Evolutionary conservation across 768 basidiomycete species (phyloP).

Genomic region (Pholiota molesta): DNA sequence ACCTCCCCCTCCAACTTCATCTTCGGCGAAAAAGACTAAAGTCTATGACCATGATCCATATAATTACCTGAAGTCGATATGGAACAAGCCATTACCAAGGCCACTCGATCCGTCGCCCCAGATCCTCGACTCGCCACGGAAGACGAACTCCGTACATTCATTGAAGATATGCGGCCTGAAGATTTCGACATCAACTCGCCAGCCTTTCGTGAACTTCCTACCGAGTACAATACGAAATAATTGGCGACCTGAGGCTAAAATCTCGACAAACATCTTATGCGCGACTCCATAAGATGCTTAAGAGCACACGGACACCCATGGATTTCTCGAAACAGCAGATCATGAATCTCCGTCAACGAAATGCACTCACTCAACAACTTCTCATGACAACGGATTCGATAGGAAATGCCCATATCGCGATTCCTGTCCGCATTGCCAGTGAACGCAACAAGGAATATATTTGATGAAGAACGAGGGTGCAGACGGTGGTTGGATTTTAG

Average conservation of each 20-base stretch:
- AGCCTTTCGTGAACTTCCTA: constrained; percentile 90
- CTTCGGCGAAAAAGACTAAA: constrained; percentile 60
- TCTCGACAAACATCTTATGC: constrained; percentile 94
- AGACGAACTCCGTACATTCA: constrained; percentile 90
- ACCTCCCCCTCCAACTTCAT: constrained; percentile 41
- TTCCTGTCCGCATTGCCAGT: constrained; percentile 93
- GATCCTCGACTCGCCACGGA: constrained; percentile 96
- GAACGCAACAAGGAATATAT: constrained; percentile 95
- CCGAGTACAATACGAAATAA: constrained; percentile 98
- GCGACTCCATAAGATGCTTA: constrained; percentile 90
- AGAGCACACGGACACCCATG: constrained; percentile 74
- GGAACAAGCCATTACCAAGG: constrained; percentile 62
- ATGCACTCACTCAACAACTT: constrained; percentile 90
- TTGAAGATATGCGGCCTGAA: constrained; percentile 94
- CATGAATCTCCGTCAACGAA: constrained; percentile 84
- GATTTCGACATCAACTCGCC: constrained; percentile 92
- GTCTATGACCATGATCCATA: constrained; percentile 91
- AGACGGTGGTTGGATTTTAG: constrained; percentile 93
- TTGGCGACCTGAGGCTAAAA: constrained; percentile 92
- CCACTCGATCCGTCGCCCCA: constrained; percentile 60
- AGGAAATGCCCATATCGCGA: constrained; percentile 85
- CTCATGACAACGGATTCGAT: constrained; percentile 91
- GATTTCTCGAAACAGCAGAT: constrained; percentile 99
- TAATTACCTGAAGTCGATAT: constrained; percentile 83
- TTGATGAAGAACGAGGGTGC: constrained; percentile 88